A percentile compares a stretch with the other conserved stretches of the same genome.
phyloP scores from a whole-genome alignment of 176 grass and related monocot species.

The Cenchrus americanus region DNA sequence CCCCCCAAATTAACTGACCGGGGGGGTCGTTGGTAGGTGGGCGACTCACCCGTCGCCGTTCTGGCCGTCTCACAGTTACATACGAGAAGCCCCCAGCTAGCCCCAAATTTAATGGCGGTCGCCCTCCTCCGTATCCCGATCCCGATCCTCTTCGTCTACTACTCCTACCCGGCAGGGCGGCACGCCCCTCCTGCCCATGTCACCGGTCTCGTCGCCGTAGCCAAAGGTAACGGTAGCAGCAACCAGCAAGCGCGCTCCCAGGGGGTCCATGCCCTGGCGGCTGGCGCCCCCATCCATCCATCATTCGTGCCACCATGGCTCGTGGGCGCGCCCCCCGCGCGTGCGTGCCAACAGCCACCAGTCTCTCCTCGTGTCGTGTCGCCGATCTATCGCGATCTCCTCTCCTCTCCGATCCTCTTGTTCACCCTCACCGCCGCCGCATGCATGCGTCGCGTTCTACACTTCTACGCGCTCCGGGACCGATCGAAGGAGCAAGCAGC shows the following conservation, averaged over 20 bases:
- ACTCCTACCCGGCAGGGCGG: not conserved
- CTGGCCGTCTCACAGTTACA: too few species aligned
- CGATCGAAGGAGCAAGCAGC: not conserved
- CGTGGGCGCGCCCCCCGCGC: not conserved
- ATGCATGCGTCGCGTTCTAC: not conserved
- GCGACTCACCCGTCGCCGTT: not conserved
- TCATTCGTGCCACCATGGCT: not conserved
- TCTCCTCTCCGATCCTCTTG: not conserved
- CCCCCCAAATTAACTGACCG: not conserved
- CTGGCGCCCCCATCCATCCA: not conserved
- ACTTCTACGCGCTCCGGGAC: too few species aligned
- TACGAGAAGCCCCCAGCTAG: too few species aligned
- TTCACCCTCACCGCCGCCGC: not conserved
- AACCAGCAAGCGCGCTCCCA: not conserved
- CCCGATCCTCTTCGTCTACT: not conserved
- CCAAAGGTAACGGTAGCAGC: not conserved
- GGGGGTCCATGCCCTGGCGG: not conserved
- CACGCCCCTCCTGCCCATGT: not conserved
- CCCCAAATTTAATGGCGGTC: not conserved
- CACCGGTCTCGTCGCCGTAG: too few species aligned
- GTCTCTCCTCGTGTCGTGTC: not conserved
- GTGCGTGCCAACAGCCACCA: not conserved
- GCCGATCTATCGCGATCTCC: not conserved
- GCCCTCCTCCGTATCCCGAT: not conserved
- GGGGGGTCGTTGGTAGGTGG: slow-evolving; percentile 8